Conservation (phyloP, 495 filamentous ascomycete species). For the Venustampulla echinocandica region DNA sequence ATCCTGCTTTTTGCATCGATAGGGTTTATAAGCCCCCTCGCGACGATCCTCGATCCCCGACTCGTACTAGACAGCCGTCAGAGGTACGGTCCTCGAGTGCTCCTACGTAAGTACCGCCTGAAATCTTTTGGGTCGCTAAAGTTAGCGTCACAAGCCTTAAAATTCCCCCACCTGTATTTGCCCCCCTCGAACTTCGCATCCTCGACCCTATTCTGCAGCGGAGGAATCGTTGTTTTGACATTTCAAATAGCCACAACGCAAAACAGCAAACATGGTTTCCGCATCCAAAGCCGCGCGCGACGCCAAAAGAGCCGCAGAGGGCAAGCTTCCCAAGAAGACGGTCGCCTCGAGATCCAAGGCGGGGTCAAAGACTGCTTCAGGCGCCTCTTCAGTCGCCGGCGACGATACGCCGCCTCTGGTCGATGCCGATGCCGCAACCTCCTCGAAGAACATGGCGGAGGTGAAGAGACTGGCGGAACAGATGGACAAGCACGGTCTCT, state of each 20-base stretch:
- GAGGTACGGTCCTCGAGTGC: too few relatives aligned
- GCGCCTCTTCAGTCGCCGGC: constrained; percentile 53
- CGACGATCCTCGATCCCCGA: too few relatives aligned
- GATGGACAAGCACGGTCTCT: constrained; percentile 92
- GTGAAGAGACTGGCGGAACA: constrained; percentile 67
- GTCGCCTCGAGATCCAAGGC: constrained; percentile 58
- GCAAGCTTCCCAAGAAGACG: constrained; percentile 62
- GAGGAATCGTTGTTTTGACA: too few relatives aligned
- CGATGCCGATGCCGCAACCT: constrained; percentile 59
- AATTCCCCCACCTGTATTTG: constrained; percentile 9
- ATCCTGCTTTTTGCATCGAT: too few relatives aligned
- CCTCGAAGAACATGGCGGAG: constrained; percentile 62
- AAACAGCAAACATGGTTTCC: constrained; percentile 60
- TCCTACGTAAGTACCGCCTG: too few relatives aligned
- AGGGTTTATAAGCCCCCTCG: too few relatives aligned
- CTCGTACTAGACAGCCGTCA: too few relatives aligned
- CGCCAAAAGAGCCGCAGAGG: constrained; percentile 83
- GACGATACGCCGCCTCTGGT: constrained; percentile 43
- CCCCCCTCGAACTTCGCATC: too few relatives aligned
- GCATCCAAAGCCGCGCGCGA: constrained; percentile 96
- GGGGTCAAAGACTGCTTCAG: constrained; percentile 53
- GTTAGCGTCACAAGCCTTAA: background rate
- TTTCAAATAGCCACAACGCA: constrained; percentile 6
- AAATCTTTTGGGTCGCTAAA: background rate
- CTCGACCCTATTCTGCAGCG: too few relatives aligned